Percentiles rank a stretch among this genome's conserved stretches.
phyloP scores from a whole-genome alignment of 2,329 filamentous ascomycete genomes.

The Gaeumannomyces tritici region DNA sequence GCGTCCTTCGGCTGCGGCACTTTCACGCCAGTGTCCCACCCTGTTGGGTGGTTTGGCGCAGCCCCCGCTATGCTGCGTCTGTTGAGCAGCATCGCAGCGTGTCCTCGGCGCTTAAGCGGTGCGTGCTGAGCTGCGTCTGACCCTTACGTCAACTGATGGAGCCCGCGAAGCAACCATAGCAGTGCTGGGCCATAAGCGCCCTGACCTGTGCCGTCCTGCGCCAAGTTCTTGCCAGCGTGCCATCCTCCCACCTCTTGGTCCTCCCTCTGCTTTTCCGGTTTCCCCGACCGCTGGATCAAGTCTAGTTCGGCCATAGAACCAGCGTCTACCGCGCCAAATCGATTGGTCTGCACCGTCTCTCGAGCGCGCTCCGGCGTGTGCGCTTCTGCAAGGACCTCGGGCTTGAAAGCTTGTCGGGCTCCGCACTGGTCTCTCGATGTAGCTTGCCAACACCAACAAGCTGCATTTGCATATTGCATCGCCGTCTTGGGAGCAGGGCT shows the following conservation, averaged over 20 bases:
- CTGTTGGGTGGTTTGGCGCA: background rate
- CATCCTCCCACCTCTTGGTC: background rate
- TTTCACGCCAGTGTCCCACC: background rate
- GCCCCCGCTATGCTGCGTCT: background rate
- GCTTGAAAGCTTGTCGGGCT: background rate
- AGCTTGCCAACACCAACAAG: background rate
- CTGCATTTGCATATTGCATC: background rate
- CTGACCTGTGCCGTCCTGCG: no score
- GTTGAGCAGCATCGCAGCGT: background rate
- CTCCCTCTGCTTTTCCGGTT: background rate
- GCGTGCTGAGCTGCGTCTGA: background rate
- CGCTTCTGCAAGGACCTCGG: background rate
- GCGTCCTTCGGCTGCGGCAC: background rate
- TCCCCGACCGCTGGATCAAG: background rate
- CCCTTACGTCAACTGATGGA: background rate
- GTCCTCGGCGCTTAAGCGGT: background rate
- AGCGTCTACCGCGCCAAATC: background rate
- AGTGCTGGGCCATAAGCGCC: background rate
- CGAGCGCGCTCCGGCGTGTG: background rate
- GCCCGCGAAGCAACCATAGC: no score
- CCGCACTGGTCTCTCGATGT: background rate
- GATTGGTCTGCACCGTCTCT: background rate
- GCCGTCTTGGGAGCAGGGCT: background rate
- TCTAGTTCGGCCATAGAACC: no score
- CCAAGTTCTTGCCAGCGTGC: background rate